Conservation (phyloP, 225 moss, liverwort and hornwort species). For the Pleurozium schreberi region DNA sequence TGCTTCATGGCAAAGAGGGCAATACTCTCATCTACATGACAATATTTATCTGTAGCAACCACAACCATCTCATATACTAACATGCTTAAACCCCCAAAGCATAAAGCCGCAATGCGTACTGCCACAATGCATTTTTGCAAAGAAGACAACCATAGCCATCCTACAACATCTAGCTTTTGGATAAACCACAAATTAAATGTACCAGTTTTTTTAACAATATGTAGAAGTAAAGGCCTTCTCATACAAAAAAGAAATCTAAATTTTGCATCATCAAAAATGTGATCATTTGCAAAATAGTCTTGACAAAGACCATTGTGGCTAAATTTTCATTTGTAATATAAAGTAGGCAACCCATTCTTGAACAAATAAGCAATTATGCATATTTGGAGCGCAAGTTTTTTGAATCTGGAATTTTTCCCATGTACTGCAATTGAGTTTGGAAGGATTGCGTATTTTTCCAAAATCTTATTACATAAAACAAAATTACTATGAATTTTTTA, state of each 20-base stretch:
- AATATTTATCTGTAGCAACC: no score
- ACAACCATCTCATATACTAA: rapidly evolving
- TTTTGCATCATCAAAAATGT: not conserved
- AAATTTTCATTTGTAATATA: rapidly evolving
- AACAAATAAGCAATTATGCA: no score
- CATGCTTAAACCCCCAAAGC: no score
- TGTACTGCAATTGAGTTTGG: no score
- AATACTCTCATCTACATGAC: rapidly evolving
- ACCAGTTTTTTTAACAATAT: not conserved
- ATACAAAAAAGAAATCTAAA: rapidly evolving
- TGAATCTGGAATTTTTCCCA: no score
- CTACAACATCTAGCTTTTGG: not conserved
- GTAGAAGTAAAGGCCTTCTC: not conserved
- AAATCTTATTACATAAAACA: no score
- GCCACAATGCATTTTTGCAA: rapidly evolving
- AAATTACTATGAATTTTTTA: no score
- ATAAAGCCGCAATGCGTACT: rapidly evolving
- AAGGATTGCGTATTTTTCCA: no score
- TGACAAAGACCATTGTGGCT: no score
- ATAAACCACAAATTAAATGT: not conserved
- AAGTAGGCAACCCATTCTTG: no score
- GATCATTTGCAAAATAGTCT: not conserved
- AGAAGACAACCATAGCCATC: rapidly evolving
- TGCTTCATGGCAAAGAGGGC: not conserved
- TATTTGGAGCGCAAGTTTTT: no score